phyloP scores from a whole-genome alignment of 345 rosid genomes.

The Tarenaya hassleriana region DNA sequence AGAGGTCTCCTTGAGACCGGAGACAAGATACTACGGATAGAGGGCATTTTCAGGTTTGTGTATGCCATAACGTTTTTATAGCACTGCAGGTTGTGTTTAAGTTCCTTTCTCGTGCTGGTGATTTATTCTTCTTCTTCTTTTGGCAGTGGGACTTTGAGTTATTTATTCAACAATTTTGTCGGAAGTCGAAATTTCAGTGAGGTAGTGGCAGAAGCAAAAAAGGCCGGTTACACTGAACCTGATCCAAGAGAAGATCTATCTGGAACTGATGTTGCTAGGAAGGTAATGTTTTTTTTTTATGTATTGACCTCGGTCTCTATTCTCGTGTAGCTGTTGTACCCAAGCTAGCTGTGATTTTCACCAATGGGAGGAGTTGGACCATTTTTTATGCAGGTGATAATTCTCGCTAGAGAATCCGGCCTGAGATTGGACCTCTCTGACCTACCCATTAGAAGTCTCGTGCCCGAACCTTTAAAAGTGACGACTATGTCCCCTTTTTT shows the following conservation, averaged over 20 bases:
- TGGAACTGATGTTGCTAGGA: slow-evolving; percentile 97
- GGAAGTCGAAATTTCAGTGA: slow-evolving; percentile 63
- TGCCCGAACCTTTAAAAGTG: slow-evolving; percentile 82
- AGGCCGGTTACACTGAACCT: slow-evolving; percentile 91
- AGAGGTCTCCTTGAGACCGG: too few relatives aligned
- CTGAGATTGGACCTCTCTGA: slow-evolving; percentile 79
- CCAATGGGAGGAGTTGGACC: not conserved
- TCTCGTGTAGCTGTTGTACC: too few relatives aligned
- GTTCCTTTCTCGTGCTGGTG: too few relatives aligned
- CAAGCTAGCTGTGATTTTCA: not conserved
- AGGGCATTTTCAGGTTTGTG: too few relatives aligned
- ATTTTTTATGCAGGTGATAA: slow-evolving; percentile 62
- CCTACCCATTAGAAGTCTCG: slow-evolving; percentile 75
- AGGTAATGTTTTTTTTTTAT: slow-evolving; percentile 38
- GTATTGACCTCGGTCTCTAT: not conserved
- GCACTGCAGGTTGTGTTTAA: too few relatives aligned
- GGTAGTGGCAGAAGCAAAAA: slow-evolving; percentile 78
- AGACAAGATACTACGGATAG: too few relatives aligned
- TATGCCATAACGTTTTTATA: too few relatives aligned
- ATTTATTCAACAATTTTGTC: slow-evolving; percentile 74
- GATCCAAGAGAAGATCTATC: slow-evolving; percentile 99
- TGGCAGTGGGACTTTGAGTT: too few relatives aligned
- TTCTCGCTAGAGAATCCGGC: slow-evolving; percentile 97
- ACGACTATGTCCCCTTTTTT: slow-evolving; percentile 16
- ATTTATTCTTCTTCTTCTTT: too few relatives aligned